Base-by-base conservation (phyloP, 208 protist genomes). In the Wallacemonas collosoma region DNA sequence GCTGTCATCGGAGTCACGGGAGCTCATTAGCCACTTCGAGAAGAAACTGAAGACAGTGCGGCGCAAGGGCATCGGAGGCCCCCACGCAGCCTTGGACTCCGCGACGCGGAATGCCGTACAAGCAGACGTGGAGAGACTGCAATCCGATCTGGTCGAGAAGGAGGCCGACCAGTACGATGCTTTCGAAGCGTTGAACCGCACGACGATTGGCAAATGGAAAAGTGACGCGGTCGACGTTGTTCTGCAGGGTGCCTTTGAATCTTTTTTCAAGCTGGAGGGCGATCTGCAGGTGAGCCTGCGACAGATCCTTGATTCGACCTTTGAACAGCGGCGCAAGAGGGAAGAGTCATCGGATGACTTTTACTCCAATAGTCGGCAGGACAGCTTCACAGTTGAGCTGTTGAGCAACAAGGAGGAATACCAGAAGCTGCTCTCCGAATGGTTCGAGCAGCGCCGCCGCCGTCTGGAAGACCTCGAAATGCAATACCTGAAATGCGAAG, bases 331-430 rank as follows among this genome's bases (percentile, higher is more conserved):
- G 60, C 11, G 53, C 41, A 93, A 89, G 47, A 61, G 82, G 6
- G 80, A 90, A 47, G 55, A 68, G 51, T 44, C 63, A 2, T 54
- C 79, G 17, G 86, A 93, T 26, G 75, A 86, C 35, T 80, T 81
- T 41, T 86, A 81, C 58, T 75, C 67, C 17, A 55, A 51, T 61
- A 40, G n/a, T 15, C 63, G 77, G 26, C 68, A 75, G 43, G 83
- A 91, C 39, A 84, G 84, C 43, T 76, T 67, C 67, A 79, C 82
- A 26, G 64, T 83, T 2, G 71, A 78, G 1, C 81, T 93, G 3
- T 71, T 95, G 26, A 83, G 89, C 43, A 95, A 87, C 72, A 90
- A 80, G 71, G 88, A 95, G 61, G 88, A 93, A 67, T 93, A 93
- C 63, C 82, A 90, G 73, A 91, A 92, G 40, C 58, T 89, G 12